phyloP scores from a whole-genome alignment of 2,329 filamentous ascomycete species.

The Dothiorella sarmentorum region DNA sequence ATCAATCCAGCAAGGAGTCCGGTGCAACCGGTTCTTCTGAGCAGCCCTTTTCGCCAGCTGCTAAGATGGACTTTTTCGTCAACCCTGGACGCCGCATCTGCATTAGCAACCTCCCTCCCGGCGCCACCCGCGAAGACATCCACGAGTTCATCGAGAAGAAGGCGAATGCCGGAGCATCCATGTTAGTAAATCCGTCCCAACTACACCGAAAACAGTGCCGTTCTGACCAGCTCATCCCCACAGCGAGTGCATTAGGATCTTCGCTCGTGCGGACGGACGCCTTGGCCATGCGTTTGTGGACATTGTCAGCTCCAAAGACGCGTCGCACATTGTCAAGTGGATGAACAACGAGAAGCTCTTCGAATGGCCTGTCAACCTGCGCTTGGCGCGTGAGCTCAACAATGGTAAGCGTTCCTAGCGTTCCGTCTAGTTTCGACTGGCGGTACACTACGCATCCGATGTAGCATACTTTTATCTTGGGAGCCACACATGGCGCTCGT shows the following conservation, averaged over 20 bases:
- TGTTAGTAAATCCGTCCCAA: not conserved
- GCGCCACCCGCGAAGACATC: not conserved
- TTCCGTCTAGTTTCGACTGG: not conserved
- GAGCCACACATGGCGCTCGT: not conserved
- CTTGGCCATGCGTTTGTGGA: constrained; percentile 12
- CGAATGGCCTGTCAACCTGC: constrained; percentile 9
- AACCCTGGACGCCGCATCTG: constrained; percentile 8
- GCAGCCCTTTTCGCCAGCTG: no score
- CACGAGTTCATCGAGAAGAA: not conserved
- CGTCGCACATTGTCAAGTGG: constrained; percentile 12
- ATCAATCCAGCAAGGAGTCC: not conserved
- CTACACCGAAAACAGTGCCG: not conserved
- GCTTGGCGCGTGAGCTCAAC: constrained; percentile 1
- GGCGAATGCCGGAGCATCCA: not conserved
- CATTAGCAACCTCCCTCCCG: constrained; percentile 9
- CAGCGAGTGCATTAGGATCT: constrained; percentile 5
- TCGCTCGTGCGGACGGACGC: not conserved
- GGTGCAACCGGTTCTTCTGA: not conserved
- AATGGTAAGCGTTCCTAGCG: constrained; percentile 4
- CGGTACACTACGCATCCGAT: not conserved
- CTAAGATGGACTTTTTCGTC: not conserved
- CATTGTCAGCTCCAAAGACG: not conserved
- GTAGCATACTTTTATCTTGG: not conserved
- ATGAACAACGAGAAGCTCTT: constrained; percentile 14
- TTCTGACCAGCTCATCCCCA: not conserved